Base-by-base conservation (phyloP, 805 yeast species). In the Candida pseudoglaebosa region DNA sequence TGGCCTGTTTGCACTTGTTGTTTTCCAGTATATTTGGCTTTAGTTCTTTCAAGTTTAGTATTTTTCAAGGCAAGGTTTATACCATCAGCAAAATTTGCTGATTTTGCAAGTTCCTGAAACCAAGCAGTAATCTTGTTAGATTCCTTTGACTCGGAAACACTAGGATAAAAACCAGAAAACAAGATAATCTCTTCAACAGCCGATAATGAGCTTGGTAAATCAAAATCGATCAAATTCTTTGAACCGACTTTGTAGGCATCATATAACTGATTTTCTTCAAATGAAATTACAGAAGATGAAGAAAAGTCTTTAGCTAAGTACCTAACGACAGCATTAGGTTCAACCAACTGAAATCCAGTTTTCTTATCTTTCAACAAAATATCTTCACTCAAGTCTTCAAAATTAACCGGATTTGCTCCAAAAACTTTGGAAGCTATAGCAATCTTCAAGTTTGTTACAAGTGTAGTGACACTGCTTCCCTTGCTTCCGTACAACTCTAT, bases 301-400 rank as follows among this genome's bases (percentile, higher is more conserved):
- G 59, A 40, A 44, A 78, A 80, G 45, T 78, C 80, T 16, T 65
- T 57, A 28, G 77, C 65, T 44, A 80, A 61, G 51, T 78, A 84
- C 56, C 80, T 78, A 44, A 83, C 80, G 37, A 83, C 78, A 15
- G 93, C 80, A 53, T 83, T 81, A 15, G 86, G 69, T 57, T 83
- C 87, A 41, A 69, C 61, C 44, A 84, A 67, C 48, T 72, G 75
- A 38, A 78, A 72, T 2, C 61, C 59, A 17, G 55, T 32, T 5
- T 60, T 58, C 28, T 67, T 56, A 43, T 68, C 67, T 5, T 57
- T 40, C 44, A 72, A 62, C 17, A 39, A 48, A 34, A 61, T 47
- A 3, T 47, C 45, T 31, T 55, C 43, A 24, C 48, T 62, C 38
- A 54, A 50, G 15, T 57, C 61, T 18, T 54, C 48, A 34, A 47